Conservation (phyloP, 1,284 basidiomycete species). For the Sporisorium reilianum region DNA sequence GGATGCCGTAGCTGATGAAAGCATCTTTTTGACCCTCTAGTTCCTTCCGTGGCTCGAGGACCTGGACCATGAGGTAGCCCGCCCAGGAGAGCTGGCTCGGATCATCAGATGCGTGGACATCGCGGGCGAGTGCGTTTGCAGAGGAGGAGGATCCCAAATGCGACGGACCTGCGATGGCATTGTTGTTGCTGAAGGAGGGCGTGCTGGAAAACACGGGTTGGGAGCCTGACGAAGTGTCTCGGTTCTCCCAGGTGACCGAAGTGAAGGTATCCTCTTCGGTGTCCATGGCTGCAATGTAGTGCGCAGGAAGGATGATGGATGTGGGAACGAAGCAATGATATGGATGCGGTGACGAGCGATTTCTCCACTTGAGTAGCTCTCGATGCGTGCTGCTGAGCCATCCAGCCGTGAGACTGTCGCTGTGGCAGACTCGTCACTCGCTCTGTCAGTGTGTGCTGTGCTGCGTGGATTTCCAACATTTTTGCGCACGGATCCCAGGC, state of each 20-base stretch:
- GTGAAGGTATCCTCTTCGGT: slow-evolving; percentile 62
- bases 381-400: slow-evolving; percentile 4
- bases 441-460: background rate
- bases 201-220: slow-evolving; percentile 37
- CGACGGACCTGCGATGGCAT: slow-evolving; percentile 34
- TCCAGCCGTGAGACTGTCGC: background rate
- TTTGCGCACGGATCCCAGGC: slow-evolving; percentile 26
- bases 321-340: background rate
- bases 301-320: background rate
- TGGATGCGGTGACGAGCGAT: background rate
- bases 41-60: slow-evolving; percentile 94
- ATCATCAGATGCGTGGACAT: slow-evolving; percentile 25
- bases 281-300: slow-evolving; percentile 22
- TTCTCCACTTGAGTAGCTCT: slow-evolving; percentile 11
- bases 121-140: slow-evolving; percentile 19
- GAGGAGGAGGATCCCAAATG: slow-evolving; percentile 18
- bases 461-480: background rate
- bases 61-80: slow-evolving; percentile 74
- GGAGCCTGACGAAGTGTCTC: slow-evolving; percentile 30
- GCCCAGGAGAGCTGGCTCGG: slow-evolving; percentile 53
- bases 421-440: no score
- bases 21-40: slow-evolving; percentile 89
- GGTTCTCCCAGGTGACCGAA: slow-evolving; percentile 63
- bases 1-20: slow-evolving; percentile 93
- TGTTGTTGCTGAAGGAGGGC: slow-evolving; percentile 22